Base-by-base conservation (phyloP, 2,329 filamentous ascomycete species). In the Fusarium oxysporum region DNA sequence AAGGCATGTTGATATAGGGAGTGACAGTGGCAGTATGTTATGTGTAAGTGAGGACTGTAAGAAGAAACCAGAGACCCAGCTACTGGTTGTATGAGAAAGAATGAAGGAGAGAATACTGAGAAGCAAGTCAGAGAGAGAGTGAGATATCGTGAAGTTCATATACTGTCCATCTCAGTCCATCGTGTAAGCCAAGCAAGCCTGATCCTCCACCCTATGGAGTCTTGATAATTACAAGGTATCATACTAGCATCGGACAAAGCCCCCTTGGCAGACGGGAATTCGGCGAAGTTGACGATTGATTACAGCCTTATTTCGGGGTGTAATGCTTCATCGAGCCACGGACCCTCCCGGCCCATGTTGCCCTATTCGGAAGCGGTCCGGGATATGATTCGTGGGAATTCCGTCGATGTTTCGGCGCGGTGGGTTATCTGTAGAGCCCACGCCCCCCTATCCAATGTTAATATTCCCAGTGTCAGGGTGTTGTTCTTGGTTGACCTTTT, bases 381-480 rank as follows among this genome's bases (percentile, higher is more conserved):
- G 17, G 14, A 32, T 66, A 38, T 68, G 61, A 76, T 76, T 76
- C 69, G 74, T 76, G 73, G 74, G 63, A 68, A 68, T 48, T 40
- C 6, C 25, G 14, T 23, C 11, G 9, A 40, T 35, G 65, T 65
- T 65, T 68, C 63, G 65, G 43, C 14, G 28, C 9, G 25, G 65
- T 70, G 69, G 69, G 44, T 62, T 59, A 37, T 65, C 64, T 55
- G 38, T 50, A 59, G 51, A 60, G 35, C 50, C 55, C 37, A 68
- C 44, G 32, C 28, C 54, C 62, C 56, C 64, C 68, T 70, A 43
- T 37, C 28, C 30, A 64, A 65, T 64, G 23, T 68, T 38, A 35
- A 11, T 43, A 25, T 30, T 3, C 9, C 13, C 14, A 9, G 33
- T 19, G 23, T 38, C 33, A 37, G 19, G 4, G 33, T 25, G 17